Base-by-base conservation (phyloP, 2,329 filamentous ascomycete genomes). In the Epichloe bromicola region DNA sequence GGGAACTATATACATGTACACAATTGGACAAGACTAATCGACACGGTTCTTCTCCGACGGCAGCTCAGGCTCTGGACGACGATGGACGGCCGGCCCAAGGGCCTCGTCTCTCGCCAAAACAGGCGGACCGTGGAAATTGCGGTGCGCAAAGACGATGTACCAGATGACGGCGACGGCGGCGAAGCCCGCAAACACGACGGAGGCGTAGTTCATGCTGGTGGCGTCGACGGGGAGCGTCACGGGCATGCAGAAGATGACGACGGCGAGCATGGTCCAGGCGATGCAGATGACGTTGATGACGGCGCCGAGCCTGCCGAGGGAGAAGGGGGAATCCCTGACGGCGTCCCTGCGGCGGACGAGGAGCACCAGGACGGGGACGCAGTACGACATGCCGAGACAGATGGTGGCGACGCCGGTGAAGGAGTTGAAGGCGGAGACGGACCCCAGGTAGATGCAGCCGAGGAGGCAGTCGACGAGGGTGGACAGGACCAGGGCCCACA, bases 341-440 rank as follows among this genome's bases (percentile, higher is more conserved):
- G 79, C 74, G 49, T 76, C 73, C n/a, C 86, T 77, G 10, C 81
- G 75, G 15, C 83, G 78, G 1, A 88, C 58, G 3, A 90, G 68
- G 11, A 76, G 84, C 52, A 90, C 82, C 11, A 88, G 67, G 50
- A 90, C 87, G 0, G 86, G 86, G 15, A 88, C 74, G 14, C 82
- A 85, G 63, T 90, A 90, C 0, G 83, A 87, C 4, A 82, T 80
- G 0, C 80, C 84, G 0, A 90, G 75, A 56, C 85, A 88, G 62
- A 90, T 88, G 4, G 85, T 89, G 1, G 85, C 86, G 1, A 88
- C 85, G 30, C 85, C 85, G 0, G 85, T 89, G 65, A 90, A 89
- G 10, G 80, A 83, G 70, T 84, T 85, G 70, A 90, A 90, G 0
- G 86, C 86, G 0, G 85, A 83, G 0, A 79, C 77, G 1, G 82